Evolutionary conservation across 345 rosid genomes (phyloP), one percentile per base, ranked within the genome.

Genomic region (Gynandropsis gynandra): DNA sequence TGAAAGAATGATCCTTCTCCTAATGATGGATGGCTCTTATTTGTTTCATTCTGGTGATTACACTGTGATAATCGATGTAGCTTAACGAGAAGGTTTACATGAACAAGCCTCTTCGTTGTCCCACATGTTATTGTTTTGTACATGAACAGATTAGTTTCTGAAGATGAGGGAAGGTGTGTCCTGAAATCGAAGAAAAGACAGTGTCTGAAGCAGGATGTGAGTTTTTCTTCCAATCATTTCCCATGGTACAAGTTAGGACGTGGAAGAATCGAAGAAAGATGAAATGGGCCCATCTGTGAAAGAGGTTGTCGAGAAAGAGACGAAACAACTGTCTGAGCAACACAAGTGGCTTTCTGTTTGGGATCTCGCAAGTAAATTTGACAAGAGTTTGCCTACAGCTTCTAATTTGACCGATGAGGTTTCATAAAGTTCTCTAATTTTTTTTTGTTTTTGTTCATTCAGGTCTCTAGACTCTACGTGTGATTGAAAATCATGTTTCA

Each of bases 291-390:
- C 89, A 1, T 77, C 92, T 1, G 69, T 93, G 11, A 80, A 80
- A 75, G 95, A 93, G 36, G 86, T 83, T 18, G 92, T 88, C 15
- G 95, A 85, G 53, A 71, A 36, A 69, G 99, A 93, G 68, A 83
- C 80, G 9, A 32, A 47, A 13, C 66, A 74, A 37, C 65, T 93
- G 62, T 78, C 92, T 24, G 87, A 80, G 67, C 99, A 88, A 69
- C 88, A 93, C 78, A 83, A 83, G 73, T 92, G 97, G 15, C 85
- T 93, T 16, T 93, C 99, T 5, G 99, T 93, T 42, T 97, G 99
- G 17, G 99, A 85, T 62, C 83, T 93, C 44, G 97, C 99, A 20
- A 83, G 77, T 72, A 88, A 88, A 81, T 93, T 93, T 9, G 99
- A 93, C 72, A 93, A 83, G 81, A 88, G 85, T 73, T 53, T 93